Percentiles rank a stretch among this genome's conserved stretches.
Conservation (phyloP, 371 early-diverging fungal genomes). For the Mucor saturninus region DNA sequence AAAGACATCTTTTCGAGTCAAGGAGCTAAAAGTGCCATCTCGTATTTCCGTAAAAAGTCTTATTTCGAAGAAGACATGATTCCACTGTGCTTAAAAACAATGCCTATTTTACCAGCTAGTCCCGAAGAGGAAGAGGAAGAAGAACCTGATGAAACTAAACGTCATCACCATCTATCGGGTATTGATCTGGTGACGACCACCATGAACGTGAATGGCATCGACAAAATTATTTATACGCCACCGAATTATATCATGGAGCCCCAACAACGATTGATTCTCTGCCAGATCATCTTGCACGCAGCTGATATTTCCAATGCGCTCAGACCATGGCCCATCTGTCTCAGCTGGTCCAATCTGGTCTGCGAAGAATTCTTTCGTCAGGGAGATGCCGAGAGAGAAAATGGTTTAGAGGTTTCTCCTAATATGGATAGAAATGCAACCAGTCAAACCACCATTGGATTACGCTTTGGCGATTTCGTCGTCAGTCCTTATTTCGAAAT, state of each 20-base stretch:
- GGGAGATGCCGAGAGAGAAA: conserved; percentile 79
- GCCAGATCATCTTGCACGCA: conserved; percentile 79
- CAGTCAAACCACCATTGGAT: conserved; percentile 75
- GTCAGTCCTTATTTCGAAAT: conserved; percentile 86
- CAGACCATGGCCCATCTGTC: conserved; percentile 83
- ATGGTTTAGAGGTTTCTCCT: conserved; percentile 79
- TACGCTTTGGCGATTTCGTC: conserved; percentile 86
- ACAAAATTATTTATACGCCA: conserved; percentile 19
- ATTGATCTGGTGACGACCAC: conserved; percentile 14
- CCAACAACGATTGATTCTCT: conserved; percentile 55
- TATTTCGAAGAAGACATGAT: conserved; percentile 37
- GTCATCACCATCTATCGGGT: conserved; percentile 15
- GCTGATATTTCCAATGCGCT: conserved; percentile 90
- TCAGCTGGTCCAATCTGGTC: conserved; percentile 85
- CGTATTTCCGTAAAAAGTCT: conserved; percentile 36
- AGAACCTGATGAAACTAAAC: neutral
- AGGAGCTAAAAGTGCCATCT: conserved; percentile 45
- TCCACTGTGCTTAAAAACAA: conserved; percentile 19
- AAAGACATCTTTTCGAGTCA: conserved; percentile 46
- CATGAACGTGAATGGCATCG: conserved; percentile 5
- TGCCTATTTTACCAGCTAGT: conserved; percentile 25
- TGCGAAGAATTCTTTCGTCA: conserved; percentile 87
- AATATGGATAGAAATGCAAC: conserved; percentile 83
- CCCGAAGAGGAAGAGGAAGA: conserved; percentile 27
- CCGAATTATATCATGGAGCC: conserved; percentile 31